These are phyloP conservation scores for Elongisporangium anandrum DNA, from an alignment of 352 stramenopile species.

Conservation along the genomic window DNA sequence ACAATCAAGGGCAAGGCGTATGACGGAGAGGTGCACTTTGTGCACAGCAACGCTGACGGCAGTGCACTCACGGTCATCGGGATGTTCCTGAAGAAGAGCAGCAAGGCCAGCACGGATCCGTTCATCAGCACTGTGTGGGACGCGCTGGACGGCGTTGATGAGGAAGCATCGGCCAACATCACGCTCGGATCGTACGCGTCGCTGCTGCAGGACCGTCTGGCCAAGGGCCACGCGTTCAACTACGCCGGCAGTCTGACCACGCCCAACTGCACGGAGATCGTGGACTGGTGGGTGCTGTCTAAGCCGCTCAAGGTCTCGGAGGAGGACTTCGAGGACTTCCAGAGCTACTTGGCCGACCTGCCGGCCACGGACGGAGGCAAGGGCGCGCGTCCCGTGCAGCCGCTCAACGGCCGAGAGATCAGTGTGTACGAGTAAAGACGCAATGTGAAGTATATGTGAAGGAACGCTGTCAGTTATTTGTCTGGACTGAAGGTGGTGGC, in stretches of 20 bases:
- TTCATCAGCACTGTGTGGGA: constrained; percentile 13
- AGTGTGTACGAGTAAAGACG: not conserved
- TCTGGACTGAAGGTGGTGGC: not conserved
- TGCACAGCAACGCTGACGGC: constrained; percentile 35
- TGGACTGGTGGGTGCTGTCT: constrained; percentile 63
- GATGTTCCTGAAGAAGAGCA: constrained; percentile 15
- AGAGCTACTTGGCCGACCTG: constrained; percentile 24
- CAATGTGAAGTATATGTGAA: not conserved
- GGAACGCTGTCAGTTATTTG: not conserved
- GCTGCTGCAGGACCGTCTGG: constrained; percentile 12
- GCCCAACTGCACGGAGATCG: constrained; percentile 42
- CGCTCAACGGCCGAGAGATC: constrained; percentile 28
- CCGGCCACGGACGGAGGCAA: constrained; percentile 35
- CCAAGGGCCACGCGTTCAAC: constrained; percentile 33
- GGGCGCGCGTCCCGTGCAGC: constrained; percentile 34
- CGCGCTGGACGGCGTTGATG: constrained; percentile 13
- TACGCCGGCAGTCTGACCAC: constrained; percentile 69
- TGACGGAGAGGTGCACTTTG: constrained; percentile 56
- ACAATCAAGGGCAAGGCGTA: constrained; percentile 42
- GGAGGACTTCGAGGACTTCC: constrained; percentile 26
- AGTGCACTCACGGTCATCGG: constrained; percentile 35
- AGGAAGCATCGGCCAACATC: constrained; percentile 2
- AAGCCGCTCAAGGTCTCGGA: constrained; percentile 38
- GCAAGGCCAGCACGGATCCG: constrained; percentile 6
- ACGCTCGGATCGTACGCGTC: constrained; percentile 25